Base-by-base conservation (phyloP, 2,329 filamentous ascomycete species). In the Scorias spongiosa region DNA sequence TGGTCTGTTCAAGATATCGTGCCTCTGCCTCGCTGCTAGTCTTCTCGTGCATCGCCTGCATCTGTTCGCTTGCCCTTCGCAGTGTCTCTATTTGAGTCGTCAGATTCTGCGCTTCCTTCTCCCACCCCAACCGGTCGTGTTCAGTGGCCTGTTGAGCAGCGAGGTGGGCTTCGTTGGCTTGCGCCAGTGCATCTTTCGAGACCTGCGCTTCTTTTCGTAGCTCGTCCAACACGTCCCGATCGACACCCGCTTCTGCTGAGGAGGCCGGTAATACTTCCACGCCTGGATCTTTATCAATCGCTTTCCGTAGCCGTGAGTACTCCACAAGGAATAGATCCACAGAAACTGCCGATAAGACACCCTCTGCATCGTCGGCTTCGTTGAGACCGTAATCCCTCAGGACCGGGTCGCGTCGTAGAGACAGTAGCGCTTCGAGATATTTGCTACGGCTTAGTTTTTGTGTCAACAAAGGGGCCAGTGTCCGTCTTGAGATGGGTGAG, bases 241-340 rank as follows among this genome's bases (percentile, higher is more conserved):
- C 94, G 32, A 98, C 83, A 3, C 89, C 89, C 55, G 89, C 88
- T 52, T 91, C 80, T 10, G 88, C 84, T 57, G 88, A 86, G 38
- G 80, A 73, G 45, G 87, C 71, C 10, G 91, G 75, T 0, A 86
- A 81, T 20, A 93, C 80, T 59, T 98, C 91, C 48, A 93, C 69
- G 1, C 81, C 85, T 1, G 91, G 91, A 49, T 94, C 85, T 48
- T 89, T 80, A 62, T 98, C 91, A 53, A 98, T 84, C 11, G 86
- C 84, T 49, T 86, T 78, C 34, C 81, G 68, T 46, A 95, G 67
- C 8, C 88, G 81, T 55, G 84, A 89, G 59, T 93, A 96, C 58
- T 94, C 94, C 56, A 96, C 88, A 57, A 95, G 95, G 55, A 95
- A 76, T 55, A 96, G 94, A 47, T 95, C 84, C 44, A 98, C 79